phyloP scores from a whole-genome alignment of 208 protist genomes.

The Crithidia sp. region DNA sequence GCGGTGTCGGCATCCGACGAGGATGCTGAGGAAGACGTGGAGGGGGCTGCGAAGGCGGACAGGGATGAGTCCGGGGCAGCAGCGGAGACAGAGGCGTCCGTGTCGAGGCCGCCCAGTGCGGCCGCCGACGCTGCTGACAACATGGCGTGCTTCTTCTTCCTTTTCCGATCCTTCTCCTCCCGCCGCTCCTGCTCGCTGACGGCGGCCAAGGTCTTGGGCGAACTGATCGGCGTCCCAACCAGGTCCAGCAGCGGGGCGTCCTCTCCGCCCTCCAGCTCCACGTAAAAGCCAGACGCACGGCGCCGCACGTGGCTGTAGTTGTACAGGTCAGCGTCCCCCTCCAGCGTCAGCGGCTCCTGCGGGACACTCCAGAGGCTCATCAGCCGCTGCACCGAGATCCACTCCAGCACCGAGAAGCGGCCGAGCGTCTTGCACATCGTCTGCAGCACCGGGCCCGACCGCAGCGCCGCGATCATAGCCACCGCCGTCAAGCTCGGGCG shows the following conservation, averaged over 20 bases:
- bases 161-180: neutral
- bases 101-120: too few relatives aligned
- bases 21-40: conserved; percentile 7
- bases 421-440: conserved; percentile 45
- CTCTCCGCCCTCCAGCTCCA: conserved; percentile 22
- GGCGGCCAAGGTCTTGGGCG: conserved; percentile 6
- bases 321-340: conserved; percentile 29
- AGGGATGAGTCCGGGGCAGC: conserved; percentile 6
- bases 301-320: conserved; percentile 31
- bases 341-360: conserved; percentile 47
- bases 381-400: conserved; percentile 58
- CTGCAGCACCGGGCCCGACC: conserved; percentile 41
- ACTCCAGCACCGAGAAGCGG: conserved; percentile 50
- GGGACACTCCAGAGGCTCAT: conserved; percentile 57
- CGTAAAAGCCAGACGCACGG: neutral
- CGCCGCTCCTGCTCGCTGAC: conserved; percentile 1
- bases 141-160: neutral
- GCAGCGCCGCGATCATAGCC: conserved; percentile 51
- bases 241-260: conserved; percentile 15
- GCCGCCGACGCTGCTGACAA: too few relatives aligned
- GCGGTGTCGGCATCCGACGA: conserved; percentile 2
- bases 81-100: too few relatives aligned
- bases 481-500: conserved; percentile 55
- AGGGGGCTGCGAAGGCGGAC: conserved; percentile 11
- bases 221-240: conserved; percentile 9